Percentiles rank a stretch among this genome's conserved stretches.
These are phyloP conservation scores for Viola odorata DNA, from an alignment of 345 rosid species.

Conservation along the genomic window DNA sequence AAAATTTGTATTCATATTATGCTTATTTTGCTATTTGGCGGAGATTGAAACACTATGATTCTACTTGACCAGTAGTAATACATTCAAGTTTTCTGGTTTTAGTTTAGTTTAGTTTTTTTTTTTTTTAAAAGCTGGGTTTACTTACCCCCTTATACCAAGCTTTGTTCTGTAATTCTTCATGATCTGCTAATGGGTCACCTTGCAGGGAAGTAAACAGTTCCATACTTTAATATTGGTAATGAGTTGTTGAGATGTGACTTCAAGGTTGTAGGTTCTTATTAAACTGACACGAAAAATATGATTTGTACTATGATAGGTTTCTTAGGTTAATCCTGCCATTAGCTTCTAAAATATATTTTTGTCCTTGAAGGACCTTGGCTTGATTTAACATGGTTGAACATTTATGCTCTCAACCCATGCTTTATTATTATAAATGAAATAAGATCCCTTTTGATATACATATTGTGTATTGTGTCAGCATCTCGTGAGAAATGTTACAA, in stretches of 20 bases:
- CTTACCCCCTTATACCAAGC: no score
- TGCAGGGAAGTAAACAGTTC: no score
- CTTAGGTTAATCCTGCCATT: no score
- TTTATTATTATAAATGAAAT: background rate
- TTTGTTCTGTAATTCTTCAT: no score
- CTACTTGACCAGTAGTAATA: background rate
- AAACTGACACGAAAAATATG: background rate
- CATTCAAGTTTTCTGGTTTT: background rate
- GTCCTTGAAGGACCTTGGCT: background rate
- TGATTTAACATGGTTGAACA: background rate
- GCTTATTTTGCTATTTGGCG: background rate
- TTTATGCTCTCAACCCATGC: background rate
- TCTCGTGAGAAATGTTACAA: slow-evolving; percentile 87
- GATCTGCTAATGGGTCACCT: no score
- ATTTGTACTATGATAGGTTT: background rate
- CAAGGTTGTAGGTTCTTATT: background rate
- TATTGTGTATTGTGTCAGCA: slow-evolving; percentile 37
- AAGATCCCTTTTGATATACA: slow-evolving; percentile 1
- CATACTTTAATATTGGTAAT: background rate
- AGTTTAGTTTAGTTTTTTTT: no score
- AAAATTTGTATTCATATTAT: background rate
- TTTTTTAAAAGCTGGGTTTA: background rate
- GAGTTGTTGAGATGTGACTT: background rate
- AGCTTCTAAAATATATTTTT: background rate
- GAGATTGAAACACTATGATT: background rate